Conservation (phyloP, 2,329 filamentous ascomycete genomes). For the Ophiostoma quercus region DNA sequence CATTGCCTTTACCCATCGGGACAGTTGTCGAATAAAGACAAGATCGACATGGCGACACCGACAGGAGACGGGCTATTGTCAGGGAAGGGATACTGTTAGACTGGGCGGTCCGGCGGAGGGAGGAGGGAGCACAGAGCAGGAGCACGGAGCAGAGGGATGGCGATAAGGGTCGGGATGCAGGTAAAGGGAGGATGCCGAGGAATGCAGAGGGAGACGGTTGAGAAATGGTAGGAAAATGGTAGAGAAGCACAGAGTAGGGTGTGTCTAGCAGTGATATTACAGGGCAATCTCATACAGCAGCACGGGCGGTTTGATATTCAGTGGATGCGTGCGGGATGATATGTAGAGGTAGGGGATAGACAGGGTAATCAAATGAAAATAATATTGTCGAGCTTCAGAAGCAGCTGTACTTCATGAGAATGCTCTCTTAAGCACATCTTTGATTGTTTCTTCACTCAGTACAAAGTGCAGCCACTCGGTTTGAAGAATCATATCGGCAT, state of each 20-base stretch:
- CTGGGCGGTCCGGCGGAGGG: not conserved
- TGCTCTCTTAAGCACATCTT: not conserved
- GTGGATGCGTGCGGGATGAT: not conserved
- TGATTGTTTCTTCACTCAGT: not conserved
- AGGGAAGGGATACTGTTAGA: not conserved
- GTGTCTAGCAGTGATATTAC: not conserved
- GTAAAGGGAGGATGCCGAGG: not conserved
- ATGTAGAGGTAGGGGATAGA: not conserved
- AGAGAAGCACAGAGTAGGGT: not conserved
- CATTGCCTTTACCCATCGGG: not conserved
- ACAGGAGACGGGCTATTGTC: conserved; percentile 13
- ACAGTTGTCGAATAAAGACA: not conserved
- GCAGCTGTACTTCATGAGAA: not conserved
- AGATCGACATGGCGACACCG: not conserved
- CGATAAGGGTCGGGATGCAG: not conserved
- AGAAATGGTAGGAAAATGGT: not conserved
- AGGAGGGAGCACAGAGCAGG: not conserved
- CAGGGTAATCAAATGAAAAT: not conserved
- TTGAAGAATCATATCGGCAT: not conserved
- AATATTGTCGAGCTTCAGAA: not conserved
- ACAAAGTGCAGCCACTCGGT: not conserved
- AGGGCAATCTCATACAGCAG: conserved; percentile 2
- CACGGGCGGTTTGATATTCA: conserved; percentile 4
- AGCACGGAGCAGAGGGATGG: not conserved
- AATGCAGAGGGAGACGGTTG: not conserved